Conservation (phyloP, 805 yeast genomes). For the Wickerhamomyces silvicola region DNA sequence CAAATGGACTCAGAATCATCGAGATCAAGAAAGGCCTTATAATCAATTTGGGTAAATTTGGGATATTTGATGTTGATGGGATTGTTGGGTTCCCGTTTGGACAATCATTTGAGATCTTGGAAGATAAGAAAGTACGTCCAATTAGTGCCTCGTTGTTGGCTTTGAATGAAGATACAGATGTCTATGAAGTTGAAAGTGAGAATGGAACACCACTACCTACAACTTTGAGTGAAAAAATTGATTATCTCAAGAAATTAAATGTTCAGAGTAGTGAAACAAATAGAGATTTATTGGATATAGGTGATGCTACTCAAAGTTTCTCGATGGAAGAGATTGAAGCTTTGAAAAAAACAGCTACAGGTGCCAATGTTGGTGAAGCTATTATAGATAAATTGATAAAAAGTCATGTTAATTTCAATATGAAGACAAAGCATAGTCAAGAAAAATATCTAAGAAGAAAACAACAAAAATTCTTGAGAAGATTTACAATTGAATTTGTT, state of each 20-base stretch:
- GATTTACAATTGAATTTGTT: conserved; percentile 75
- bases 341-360: conserved; percentile 64
- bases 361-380: conserved; percentile 58
- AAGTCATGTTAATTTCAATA: conserved; percentile 79
- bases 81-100: conserved; percentile 82
- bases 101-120: conserved; percentile 78
- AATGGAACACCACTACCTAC: conserved; percentile 28
- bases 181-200: conserved; percentile 27
- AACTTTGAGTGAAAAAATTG: conserved; percentile 20
- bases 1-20: conserved; percentile 71
- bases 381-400: conserved; percentile 78
- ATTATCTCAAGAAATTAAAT: conserved; percentile 24
- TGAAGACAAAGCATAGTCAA: conserved; percentile 84
- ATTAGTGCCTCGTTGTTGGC: conserved; percentile 34
- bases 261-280: conserved; percentile 49
- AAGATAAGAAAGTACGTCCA: conserved; percentile 45
- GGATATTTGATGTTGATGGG: conserved; percentile 68
- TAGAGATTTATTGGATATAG: conserved; percentile 59
- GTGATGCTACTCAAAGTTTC: conserved; percentile 67
- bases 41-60: conserved; percentile 85
- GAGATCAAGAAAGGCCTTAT: conserved; percentile 53
- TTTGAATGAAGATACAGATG: conserved; percentile 24
- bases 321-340: conserved; percentile 77
- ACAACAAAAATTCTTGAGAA: conserved; percentile 82
- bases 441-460: conserved; percentile 88